These are phyloP conservation scores for Tephrocybe sp. DNA, from an alignment of 768 basidiomycete genomes.

Conservation along the genomic window DNA sequence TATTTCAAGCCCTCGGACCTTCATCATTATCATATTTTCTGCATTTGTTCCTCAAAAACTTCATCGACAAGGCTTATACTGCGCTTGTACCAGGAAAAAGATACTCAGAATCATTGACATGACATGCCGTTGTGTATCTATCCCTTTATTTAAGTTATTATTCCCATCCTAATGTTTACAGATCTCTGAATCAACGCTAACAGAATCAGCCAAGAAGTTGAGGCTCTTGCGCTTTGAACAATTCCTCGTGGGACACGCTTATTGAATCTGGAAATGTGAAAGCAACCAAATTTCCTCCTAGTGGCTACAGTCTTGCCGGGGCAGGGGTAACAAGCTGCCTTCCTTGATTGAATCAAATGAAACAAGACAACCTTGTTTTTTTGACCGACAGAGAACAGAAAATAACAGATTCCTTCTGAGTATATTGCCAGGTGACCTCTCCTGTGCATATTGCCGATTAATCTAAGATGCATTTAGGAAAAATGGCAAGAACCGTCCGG, in stretches of 20 bases:
- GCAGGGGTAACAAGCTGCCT: background rate
- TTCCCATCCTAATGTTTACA: too few species aligned
- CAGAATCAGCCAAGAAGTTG: constrained; percentile 5
- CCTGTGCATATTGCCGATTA: background rate
- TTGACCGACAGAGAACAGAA: background rate
- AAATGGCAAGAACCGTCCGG: constrained; percentile 4
- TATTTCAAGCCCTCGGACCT: constrained; percentile 5
- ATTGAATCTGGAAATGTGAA: constrained; percentile 7
- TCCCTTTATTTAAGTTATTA: too few species aligned
- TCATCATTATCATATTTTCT: too few species aligned
- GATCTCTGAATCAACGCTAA: background rate
- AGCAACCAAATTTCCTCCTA: background rate
- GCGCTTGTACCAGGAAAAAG: too few species aligned
- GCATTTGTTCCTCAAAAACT: too few species aligned
- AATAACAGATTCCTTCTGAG: background rate
- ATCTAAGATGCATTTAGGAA: constrained; percentile 3
- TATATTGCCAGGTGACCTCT: background rate
- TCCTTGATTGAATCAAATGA: background rate
- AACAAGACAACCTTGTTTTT: background rate
- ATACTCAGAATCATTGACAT: background rate
- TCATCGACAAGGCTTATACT: too few species aligned
- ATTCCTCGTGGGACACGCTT: constrained; percentile 3
- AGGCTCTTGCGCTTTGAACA: background rate
- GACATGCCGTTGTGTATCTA: too few species aligned
- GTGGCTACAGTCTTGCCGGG: too few species aligned